Base-by-base conservation (phyloP, 140 eudicot genomes). In the Bidens hawaiensis region DNA sequence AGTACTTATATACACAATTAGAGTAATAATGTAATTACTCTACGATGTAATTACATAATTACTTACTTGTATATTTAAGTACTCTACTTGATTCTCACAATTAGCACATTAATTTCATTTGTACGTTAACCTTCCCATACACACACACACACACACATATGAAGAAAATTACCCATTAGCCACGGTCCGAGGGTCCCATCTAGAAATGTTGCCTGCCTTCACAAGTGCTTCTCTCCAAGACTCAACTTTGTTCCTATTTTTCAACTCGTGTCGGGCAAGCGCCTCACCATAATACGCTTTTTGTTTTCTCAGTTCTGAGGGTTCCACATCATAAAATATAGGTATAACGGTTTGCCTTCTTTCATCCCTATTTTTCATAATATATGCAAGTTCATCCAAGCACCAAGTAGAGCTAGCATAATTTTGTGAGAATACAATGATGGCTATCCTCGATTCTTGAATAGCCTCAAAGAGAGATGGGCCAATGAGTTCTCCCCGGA, bases 351-450 rank as follows among this genome's bases (percentile, higher is more conserved):
- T 36, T 11, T 51, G 54, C 8, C 14, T 54, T 12, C 7, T 64
- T 5, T 14, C 16, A 13, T n/a, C 6, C 5, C 1, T 36, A 9
- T 61, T 52, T 25, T 53, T 15, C 27, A 52, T 38, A 15, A 67
- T 67, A 52, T 0, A 8, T n/a, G 13, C 34, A 12, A 52, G 63
- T 41, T 67, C 72, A 17, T 67, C 38, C 11, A 67, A 54, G 24
- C 64, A 67, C 54, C 64, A 67, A 1, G 72, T 15, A 23, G 72
- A 67, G 2, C 6, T 4, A 0, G 72, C 72, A 33, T 67, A 53
- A 26, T 16, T 25, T 10, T 10, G 9, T 0, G 72, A 52, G 62
- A 67, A 67, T 40, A 67, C 18, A 12, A 52, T 5, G 25, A 67
- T 24, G 9, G 34, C 30, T 16, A 48, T 64, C 4, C 18, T 19